Conservation (phyloP, 2,329 filamentous ascomycete genomes). For the Verruconis gallopava region DNA sequence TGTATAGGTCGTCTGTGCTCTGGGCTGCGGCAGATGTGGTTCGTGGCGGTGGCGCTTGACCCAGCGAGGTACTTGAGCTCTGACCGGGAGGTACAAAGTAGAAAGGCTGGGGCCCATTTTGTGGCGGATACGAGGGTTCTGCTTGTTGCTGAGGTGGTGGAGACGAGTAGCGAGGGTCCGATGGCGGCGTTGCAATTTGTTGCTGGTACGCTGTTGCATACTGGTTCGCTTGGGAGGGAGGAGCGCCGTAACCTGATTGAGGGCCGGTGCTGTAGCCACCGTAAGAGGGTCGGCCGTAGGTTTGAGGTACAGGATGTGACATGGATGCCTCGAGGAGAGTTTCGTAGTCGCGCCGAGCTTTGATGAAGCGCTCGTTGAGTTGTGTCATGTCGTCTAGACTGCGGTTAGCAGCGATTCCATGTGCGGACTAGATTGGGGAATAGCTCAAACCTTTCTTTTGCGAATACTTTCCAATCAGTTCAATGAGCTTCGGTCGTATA, state of each 20-base stretch:
- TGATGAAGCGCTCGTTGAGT: slow-evolving; percentile 98
- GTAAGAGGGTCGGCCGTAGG: slow-evolving; percentile 49
- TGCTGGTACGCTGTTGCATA: slow-evolving; percentile 16
- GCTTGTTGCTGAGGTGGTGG: slow-evolving; percentile 16
- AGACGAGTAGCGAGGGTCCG: slow-evolving; percentile 26
- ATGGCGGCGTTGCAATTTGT: slow-evolving; percentile 23
- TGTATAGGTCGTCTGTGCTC: slow-evolving; percentile 8
- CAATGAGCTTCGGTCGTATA: slow-evolving; percentile 92
- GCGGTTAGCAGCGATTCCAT: slow-evolving; percentile 15
- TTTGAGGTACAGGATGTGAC: slow-evolving; percentile 75
- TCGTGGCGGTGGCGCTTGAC: slow-evolving; percentile 13
- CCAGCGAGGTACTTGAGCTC: slow-evolving; percentile 13
- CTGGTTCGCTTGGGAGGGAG: not conserved
- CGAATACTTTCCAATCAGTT: slow-evolving; percentile 96
- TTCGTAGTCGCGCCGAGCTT: slow-evolving; percentile 92
- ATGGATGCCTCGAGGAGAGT: slow-evolving; percentile 91
- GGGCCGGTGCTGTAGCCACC: slow-evolving; percentile 9
- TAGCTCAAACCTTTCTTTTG: slow-evolving; percentile 75
- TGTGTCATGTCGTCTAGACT: slow-evolving; percentile 86
- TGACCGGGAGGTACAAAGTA: slow-evolving; percentile 23
- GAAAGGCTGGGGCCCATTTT: slow-evolving; percentile 21
- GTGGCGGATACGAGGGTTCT: slow-evolving; percentile 18
- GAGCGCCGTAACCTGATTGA: slow-evolving; percentile 12
- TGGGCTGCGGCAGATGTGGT: slow-evolving; percentile 21
- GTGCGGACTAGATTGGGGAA: no score